A percentile compares a stretch with the other conserved stretches of the same genome.
phyloP scores from a whole-genome alignment of 208 protist genomes.

The Angomonas deanei region DNA sequence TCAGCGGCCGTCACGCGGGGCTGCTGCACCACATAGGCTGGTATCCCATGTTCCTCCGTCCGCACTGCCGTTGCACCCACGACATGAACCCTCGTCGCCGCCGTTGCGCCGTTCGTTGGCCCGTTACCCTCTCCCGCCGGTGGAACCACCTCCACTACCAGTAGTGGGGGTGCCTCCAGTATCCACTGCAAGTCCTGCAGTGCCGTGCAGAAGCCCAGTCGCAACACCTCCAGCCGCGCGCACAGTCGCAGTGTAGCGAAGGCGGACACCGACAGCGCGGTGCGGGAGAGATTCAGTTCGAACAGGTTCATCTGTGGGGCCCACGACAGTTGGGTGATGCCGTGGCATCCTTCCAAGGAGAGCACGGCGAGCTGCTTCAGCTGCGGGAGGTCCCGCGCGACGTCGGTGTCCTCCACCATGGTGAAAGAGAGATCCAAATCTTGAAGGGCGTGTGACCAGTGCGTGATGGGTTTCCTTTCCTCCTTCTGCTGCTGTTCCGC shows the following conservation, averaged over 20 bases:
- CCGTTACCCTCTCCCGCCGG: not conserved
- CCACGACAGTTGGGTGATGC: conserved; percentile 27
- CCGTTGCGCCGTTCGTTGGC: not conserved
- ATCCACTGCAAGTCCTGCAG: conserved; percentile 21
- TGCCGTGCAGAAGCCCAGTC: conserved; percentile 29
- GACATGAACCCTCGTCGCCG: not conserved
- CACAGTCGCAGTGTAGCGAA: conserved; percentile 33
- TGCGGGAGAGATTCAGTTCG: conserved; percentile 41
- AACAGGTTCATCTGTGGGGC: conserved; percentile 21
- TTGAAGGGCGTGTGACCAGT: conserved; percentile 31
- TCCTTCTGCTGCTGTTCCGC: not conserved
- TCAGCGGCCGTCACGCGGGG: not conserved
- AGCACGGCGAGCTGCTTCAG: conserved; percentile 27
- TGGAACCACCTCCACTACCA: not conserved
- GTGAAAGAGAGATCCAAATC: conserved; percentile 61
- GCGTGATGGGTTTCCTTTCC: not conserved
- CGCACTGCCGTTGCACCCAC: not conserved
- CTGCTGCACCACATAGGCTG: not conserved
- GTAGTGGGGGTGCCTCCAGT: conserved; percentile 4
- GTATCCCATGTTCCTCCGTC: not conserved
- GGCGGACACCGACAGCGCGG: conserved; percentile 16
- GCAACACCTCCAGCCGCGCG: conserved; percentile 26
- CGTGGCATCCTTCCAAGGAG: conserved; percentile 49
- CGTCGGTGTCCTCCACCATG: conserved; percentile 25
- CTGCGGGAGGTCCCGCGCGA: conserved; percentile 29